These are phyloP conservation scores for Globisporangium heterothallicum DNA, from an alignment of 352 stramenopile genomes.

Conservation along the genomic window DNA sequence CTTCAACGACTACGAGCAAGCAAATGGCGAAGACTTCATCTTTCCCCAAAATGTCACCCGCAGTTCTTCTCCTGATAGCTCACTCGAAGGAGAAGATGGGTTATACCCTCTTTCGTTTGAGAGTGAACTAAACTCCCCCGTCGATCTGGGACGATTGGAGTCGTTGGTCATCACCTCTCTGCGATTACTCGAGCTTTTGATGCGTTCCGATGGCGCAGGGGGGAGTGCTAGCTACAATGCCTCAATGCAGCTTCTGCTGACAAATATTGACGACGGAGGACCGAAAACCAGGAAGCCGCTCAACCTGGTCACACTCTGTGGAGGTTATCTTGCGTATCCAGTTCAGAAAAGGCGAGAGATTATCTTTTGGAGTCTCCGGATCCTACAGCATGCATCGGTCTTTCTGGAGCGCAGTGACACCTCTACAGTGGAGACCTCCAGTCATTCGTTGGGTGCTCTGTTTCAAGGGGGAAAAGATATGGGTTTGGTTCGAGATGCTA, in stretches of 20 bases:
- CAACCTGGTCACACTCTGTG: conserved; percentile 50
- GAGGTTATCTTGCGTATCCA: conserved; percentile 46
- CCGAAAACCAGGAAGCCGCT: conserved; percentile 28
- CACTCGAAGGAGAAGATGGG: conserved; percentile 1
- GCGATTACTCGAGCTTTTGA: conserved; percentile 36
- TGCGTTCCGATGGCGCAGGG: conserved; percentile 11
- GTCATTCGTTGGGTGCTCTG: conserved; percentile 45
- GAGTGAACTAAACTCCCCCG: conserved; percentile 14
- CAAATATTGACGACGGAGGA: conserved; percentile 37
- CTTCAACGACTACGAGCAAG: neutral
- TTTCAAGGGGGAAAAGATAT: conserved; percentile 44
- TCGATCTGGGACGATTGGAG: conserved; percentile 25
- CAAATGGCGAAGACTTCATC: conserved; percentile 10
- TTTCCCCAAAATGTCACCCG: conserved; percentile 5
- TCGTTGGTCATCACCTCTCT: conserved; percentile 41
- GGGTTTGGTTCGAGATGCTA: conserved; percentile 26
- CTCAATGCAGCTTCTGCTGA: conserved; percentile 27
- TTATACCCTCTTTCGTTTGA: conserved; percentile 35
- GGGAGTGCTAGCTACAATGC: conserved; percentile 1
- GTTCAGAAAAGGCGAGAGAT: conserved; percentile 29
- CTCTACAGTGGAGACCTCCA: conserved; percentile 11
- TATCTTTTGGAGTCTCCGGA: conserved; percentile 39
- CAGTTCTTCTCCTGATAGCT: conserved; percentile 2
- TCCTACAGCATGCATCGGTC: conserved; percentile 41
- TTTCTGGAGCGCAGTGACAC: conserved; percentile 7